Base-by-base conservation (phyloP, 441 rosid genomes). In the Biscutella laevigata region DNA sequence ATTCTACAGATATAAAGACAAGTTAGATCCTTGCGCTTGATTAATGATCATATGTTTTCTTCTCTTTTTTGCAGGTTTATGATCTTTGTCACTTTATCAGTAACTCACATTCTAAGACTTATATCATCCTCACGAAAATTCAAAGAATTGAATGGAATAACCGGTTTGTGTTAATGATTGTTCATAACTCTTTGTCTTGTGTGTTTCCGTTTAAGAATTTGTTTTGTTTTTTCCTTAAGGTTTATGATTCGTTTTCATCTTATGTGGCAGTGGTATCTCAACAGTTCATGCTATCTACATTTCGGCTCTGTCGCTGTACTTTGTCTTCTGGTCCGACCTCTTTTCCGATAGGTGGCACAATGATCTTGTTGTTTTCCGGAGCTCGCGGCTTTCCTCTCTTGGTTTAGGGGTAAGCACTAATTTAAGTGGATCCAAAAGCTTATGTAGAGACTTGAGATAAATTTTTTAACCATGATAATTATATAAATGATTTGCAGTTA, bases 101-200 rank as follows among this genome's bases (percentile, higher is more conserved):
- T 51, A 71, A 72, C 53, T 64, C 74, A 44, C 77, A 81, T 68
- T 80, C 79, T 51, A 83, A 73, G 72, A 73, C 83, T 13, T 81
- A 79, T 61, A 55, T 70, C 26, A 71, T 72, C 52, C 80, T 83
- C 28, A 62, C 87, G 4, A 77, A 79, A 58, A 61, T 74, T 22
- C 80, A 81, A 46, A 71, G 80, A 25, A 61, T 73, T 8, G 91
- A 83, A 76, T 83, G 91, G 91, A 83, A 72, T 51, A 81, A 83
- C 64, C 77, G 91, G 91, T 83, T 58, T 59, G 72, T 58, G 44
- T 62, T 50, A 33, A 34, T 51, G 39, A 24, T 21, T 57, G 11
- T 59, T 29, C n/a, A n/a, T n/a, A 34, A 35, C 21, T 47, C 61
- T 59, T 27, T 57, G 12, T 13, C 3, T 61, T 41, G 49, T 51